Conservation (phyloP, 1,139 yeast genomes). For the Spathaspora sp. region DNA sequence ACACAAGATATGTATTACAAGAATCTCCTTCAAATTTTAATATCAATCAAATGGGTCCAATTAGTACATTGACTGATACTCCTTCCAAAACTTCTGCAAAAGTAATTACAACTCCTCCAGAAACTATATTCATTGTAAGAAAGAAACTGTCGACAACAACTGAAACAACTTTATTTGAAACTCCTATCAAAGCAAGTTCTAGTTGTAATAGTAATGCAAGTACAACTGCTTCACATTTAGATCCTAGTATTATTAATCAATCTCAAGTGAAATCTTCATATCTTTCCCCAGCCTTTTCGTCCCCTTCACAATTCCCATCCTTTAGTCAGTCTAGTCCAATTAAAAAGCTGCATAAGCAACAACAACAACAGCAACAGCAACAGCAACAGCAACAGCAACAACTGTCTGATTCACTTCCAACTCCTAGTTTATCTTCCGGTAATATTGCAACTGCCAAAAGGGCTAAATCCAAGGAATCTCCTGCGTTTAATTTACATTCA, state of each 20-base stretch:
- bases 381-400: neutral
- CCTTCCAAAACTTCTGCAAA: slow-evolving; percentile 15
- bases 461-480: slow-evolving; percentile 20
- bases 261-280: slow-evolving; percentile 18
- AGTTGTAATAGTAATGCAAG: neutral
- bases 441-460: slow-evolving; percentile 17
- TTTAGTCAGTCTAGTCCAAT: slow-evolving; percentile 11
- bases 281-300: slow-evolving; percentile 52
- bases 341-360: no score
- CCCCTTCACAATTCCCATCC: slow-evolving; percentile 32
- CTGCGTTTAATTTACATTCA: slow-evolving; percentile 1
- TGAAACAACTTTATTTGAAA: slow-evolving; percentile 6
- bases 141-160: neutral
- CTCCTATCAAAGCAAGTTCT: slow-evolving; percentile 9
- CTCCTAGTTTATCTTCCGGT: neutral
- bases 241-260: slow-evolving; percentile 11
- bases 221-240: slow-evolving; percentile 8
- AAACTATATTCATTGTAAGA: slow-evolving; percentile 15
- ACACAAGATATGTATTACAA: slow-evolving; percentile 6
- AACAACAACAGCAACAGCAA: no score
- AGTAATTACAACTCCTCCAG: slow-evolving; percentile 41
- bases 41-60: neutral
- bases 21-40: slow-evolving; percentile 8
- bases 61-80: slow-evolving; percentile 10
- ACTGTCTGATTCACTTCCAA: neutral